phyloP scores from a whole-genome alignment of 768 basidiomycete species.

The Kwoniella heveanensis region DNA sequence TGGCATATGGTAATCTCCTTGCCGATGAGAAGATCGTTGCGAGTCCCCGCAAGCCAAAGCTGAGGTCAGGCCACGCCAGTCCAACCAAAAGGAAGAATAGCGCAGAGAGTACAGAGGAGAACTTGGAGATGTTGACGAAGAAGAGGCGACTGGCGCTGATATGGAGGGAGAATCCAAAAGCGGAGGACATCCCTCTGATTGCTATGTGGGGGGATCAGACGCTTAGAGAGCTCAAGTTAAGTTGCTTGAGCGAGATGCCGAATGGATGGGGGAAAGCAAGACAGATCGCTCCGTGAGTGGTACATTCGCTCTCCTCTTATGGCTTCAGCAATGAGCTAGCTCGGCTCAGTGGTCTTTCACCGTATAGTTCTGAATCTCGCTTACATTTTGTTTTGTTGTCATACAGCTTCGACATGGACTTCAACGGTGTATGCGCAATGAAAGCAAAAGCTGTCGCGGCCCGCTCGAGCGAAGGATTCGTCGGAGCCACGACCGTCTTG shows the following conservation, averaged over 20 bases:
- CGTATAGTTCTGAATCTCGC: too few species aligned
- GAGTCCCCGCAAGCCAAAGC: background rate
- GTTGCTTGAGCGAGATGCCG: constrained; percentile 24
- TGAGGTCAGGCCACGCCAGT: constrained; percentile 2
- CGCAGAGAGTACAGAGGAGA: constrained; percentile 8
- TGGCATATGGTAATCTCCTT: constrained; percentile 6
- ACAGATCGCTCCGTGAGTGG: constrained; percentile 21
- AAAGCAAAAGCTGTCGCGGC: constrained; percentile 21
- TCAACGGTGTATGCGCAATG: constrained; percentile 27
- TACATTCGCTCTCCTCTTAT: background rate
- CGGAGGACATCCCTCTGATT: constrained; percentile 17
- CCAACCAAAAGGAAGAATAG: constrained; percentile 4
- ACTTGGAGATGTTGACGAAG: constrained; percentile 15
- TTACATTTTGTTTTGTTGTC: too few species aligned
- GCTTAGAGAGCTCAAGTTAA: constrained; percentile 29
- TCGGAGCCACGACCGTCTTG: background rate
- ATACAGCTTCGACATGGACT: constrained; percentile 46
- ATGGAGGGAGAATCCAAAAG: constrained; percentile 21
- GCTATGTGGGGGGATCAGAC: constrained; percentile 7
- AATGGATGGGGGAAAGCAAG: background rate
- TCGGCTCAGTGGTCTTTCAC: too few species aligned
- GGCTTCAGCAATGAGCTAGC: too few species aligned
- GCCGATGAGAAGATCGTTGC: background rate
- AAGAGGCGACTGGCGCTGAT: constrained; percentile 32
- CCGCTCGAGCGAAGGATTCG: background rate